Evolutionary conservation across 352 stramenopile genomes (phyloP).

Genomic region (Phytophthora uliginosa): DNA sequence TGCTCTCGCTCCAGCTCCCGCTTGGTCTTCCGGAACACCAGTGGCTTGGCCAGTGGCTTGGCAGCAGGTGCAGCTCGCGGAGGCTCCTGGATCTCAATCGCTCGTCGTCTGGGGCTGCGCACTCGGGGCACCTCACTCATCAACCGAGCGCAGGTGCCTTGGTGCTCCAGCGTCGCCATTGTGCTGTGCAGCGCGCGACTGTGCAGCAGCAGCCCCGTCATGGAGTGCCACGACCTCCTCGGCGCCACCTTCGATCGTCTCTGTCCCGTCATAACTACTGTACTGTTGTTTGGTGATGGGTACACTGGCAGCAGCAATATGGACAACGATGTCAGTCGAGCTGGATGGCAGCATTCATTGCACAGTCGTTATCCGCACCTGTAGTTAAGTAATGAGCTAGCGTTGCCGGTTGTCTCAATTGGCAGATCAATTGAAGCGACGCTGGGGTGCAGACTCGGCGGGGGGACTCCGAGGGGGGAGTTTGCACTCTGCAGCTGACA

Average conservation of each 20-base stretch:
- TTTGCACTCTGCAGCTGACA: slow-evolving; percentile 34
- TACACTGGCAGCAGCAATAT: slow-evolving; percentile 1
- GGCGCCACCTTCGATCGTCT: slow-evolving; percentile 55
- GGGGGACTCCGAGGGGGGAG: slow-evolving; percentile 25
- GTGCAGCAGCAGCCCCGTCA: slow-evolving; percentile 46
- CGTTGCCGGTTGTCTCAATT: background rate
- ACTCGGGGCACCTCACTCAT: slow-evolving; percentile 25
- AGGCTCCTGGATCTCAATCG: slow-evolving; percentile 10
- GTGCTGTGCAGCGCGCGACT: slow-evolving; percentile 48
- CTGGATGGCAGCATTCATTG: background rate
- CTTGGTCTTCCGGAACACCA: slow-evolving; percentile 70
- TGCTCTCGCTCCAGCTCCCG: slow-evolving; percentile 58
- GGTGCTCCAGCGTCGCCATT: slow-evolving; percentile 46
- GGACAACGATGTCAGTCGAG: background rate
- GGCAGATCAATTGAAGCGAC: background rate
- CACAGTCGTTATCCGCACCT: background rate
- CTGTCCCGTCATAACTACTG: slow-evolving; percentile 31
- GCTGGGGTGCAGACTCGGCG: slow-evolving; percentile 1
- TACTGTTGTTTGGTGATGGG: background rate
- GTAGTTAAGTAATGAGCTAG: background rate
- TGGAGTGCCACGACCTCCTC: slow-evolving; percentile 36
- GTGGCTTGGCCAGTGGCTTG: slow-evolving; percentile 39
- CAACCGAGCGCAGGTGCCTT: slow-evolving; percentile 42
- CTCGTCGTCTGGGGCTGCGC: slow-evolving; percentile 10
- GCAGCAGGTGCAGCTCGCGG: slow-evolving; percentile 9